A percentile compares a stretch with the other conserved stretches of the same genome.
These are phyloP conservation scores for Eragrostis nindensis DNA, from an alignment of 176 grass and related monocot species.

Conservation along the genomic window DNA sequence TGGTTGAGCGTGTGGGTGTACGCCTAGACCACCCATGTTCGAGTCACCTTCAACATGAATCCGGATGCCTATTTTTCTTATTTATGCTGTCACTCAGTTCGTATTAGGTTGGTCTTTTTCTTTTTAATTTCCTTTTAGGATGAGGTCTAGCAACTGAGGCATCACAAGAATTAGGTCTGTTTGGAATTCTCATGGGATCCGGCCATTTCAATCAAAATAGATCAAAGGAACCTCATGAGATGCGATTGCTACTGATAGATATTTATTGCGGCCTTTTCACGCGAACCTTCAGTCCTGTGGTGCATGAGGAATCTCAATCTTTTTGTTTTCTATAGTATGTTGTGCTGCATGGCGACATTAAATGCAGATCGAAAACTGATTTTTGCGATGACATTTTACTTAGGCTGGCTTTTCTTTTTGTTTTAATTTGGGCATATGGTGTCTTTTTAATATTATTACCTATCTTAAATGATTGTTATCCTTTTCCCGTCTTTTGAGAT, in stretches of 20 bases:
- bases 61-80: background rate
- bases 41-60: background rate
- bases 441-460: conserved; percentile 6
- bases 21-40: background rate
- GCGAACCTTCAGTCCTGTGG: background rate
- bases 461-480: conserved; percentile 2
- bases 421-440: background rate
- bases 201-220: conserved; percentile 6
- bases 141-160: conserved; percentile 21
- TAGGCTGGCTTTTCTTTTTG: background rate
- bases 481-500: conserved; percentile 4
- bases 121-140: background rate
- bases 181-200: background rate
- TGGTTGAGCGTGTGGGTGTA: background rate
- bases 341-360: conserved; percentile 14
- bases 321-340: conserved; percentile 25
- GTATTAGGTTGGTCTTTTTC: background rate
- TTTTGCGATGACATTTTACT: background rate
- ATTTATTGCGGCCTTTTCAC: background rate
- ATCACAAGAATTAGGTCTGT: background rate
- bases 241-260: background rate
- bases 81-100: background rate
- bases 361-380: background rate
- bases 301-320: background rate
- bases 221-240: background rate